Evolutionary conservation across 192 early-diverging fungal species (phyloP).

Genomic region (Radiomyces spectabilis): DNA sequence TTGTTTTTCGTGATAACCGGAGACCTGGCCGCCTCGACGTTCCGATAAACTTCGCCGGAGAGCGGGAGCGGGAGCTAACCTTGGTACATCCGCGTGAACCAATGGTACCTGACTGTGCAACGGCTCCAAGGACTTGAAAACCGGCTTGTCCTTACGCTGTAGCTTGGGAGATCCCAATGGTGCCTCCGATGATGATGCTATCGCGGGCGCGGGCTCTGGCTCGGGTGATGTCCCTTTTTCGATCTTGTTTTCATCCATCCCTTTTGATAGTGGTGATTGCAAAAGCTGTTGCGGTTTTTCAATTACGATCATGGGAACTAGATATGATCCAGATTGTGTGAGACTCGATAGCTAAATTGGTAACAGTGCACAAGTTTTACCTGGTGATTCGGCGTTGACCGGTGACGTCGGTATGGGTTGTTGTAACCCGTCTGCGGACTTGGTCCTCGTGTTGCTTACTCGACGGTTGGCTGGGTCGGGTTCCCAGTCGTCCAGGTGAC

Average conservation of each 20-base stretch:
- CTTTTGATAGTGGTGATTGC: no score
- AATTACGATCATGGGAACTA: no score
- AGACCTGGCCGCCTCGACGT: background rate
- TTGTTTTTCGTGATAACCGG: background rate
- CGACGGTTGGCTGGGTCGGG: background rate
- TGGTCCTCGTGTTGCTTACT: background rate
- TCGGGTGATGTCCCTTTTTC: no score
- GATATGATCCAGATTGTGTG: no score
- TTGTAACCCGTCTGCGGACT: background rate
- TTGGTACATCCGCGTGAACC: background rate
- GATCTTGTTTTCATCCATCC: no score
- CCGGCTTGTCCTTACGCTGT: no score
- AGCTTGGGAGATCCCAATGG: no score
- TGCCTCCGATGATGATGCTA: no score
- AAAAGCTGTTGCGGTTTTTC: no score
- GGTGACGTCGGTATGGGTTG: background rate
- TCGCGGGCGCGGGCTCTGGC: no score
- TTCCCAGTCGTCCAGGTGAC: background rate
- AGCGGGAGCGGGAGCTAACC: background rate
- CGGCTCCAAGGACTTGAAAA: background rate
- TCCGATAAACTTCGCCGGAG: background rate
- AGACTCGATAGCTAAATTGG: no score
- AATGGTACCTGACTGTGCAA: background rate
- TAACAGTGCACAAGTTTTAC: no score
- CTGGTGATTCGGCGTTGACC: background rate